Base-by-base conservation (phyloP, 169 alveolate genomes). In the Miamiensis avidus region DNA sequence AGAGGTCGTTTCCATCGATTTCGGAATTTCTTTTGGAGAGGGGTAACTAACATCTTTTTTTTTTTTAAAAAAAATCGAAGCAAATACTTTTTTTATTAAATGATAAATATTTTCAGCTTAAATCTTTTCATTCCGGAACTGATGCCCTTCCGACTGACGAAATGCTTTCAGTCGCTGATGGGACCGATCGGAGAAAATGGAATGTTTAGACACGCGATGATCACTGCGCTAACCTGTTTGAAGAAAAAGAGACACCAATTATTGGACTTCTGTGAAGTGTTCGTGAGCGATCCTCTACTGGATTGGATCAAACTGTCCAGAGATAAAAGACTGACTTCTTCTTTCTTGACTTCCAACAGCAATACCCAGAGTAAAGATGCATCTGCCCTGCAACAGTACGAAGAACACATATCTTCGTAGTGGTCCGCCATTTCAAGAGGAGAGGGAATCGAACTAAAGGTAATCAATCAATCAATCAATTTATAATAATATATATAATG, bases 211-310 rank as follows among this genome's bases (percentile, higher is more conserved):
- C 91, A 94, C 82, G 85, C 97, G 1, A 94, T 96, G 97, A 89
- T 93, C 11, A 91, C 93, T 83, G 88, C 87, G 69, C 84, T 96
- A 76, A 75, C 88, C 0, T 95, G 96, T 29, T 86, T 95, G 26
- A 91, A 93, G 89, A 89, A 93, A 65, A 93, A 93, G 72, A 93
- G 95, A 87, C 92, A 94, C 83, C 79, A 91, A 31, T 89, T 96
- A 25, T 78, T 96, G 64, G 98, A 96, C 88, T 93, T 91, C 84
- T 95, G 98, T 83, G 98, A 96, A 90, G 96, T 96, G 28, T 96
- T 96, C 76, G 93, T 95, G n/a, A 93, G 93, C 65, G 98, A 96
- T 78, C 98, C 98, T 29, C 88, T 96, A 26, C 86, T 94, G 15
- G 98, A 96, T 82, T 93, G 97, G 97, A 89, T 95, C 0, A 92